These are phyloP conservation scores for Penicillium polonicum DNA, from an alignment of 2,329 filamentous ascomycete genomes.

Conservation along the genomic window DNA sequence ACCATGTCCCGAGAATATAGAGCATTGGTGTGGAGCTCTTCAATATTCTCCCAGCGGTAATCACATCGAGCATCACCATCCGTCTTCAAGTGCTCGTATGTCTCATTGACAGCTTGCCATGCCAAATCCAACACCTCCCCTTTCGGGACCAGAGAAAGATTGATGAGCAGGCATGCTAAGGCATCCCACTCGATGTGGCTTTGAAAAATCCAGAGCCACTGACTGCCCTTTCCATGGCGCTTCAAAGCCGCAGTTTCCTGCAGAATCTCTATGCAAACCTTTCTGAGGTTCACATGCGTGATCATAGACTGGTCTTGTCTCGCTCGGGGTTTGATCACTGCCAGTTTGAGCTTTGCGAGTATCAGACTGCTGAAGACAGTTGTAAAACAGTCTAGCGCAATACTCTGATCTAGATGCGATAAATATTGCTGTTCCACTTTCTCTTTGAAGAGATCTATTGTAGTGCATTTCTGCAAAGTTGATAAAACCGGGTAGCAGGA, in stretches of 20 bases:
- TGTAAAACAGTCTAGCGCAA: conserved; percentile 19
- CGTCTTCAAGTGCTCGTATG: conserved; percentile 17
- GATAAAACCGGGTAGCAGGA: conserved; percentile 19
- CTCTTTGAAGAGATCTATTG: conserved; percentile 18
- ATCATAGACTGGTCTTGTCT: conserved; percentile 1
- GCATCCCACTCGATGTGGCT: conserved; percentile 24
- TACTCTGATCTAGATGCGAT: conserved; percentile 12
- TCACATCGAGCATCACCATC: neutral
- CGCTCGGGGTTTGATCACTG: conserved; percentile 8
- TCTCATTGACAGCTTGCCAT: conserved; percentile 14
- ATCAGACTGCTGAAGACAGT: conserved; percentile 12
- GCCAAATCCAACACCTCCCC: neutral
- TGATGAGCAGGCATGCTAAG: conserved; percentile 13
- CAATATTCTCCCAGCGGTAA: neutral
- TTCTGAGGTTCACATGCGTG: conserved; percentile 2
- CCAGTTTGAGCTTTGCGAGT: conserved; percentile 16
- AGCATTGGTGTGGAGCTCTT: neutral
- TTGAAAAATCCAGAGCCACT: conserved; percentile 25
- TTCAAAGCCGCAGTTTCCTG: conserved; percentile 14
- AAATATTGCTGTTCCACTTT: conserved; percentile 15
- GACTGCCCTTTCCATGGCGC: conserved; percentile 12
- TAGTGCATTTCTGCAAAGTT: conserved; percentile 14
- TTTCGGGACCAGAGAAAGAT: conserved; percentile 8
- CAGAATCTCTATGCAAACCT: conserved; percentile 19
- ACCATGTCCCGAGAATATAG: neutral